Evolutionary conservation across 2,329 filamentous ascomycete species (phyloP), one percentile per base, ranked within the genome.

Genomic region (Colletotrichum sp.): DNA sequence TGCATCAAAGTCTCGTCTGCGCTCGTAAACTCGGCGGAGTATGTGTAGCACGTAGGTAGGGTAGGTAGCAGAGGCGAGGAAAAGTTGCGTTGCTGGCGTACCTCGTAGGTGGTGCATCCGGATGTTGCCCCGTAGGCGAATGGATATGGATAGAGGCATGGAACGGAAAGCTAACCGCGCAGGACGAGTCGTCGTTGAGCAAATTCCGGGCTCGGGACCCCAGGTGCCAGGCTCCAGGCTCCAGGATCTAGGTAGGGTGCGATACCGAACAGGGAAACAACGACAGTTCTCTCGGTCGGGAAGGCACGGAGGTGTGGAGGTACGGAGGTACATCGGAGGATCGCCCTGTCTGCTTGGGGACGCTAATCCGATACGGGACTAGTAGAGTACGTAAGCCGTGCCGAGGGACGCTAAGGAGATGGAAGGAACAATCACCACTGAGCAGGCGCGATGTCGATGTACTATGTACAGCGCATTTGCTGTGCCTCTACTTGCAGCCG

Each of bases 291-390:
- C 25, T 32, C 52, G 60, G 32, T 25, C 28, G 68, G 34, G 36
- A 30, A 32, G n/a, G 22, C 28, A 61, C 19, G 55, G 25, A 44
- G 61, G 15, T 72, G 69, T 68, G 69, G 55, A 68, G 57, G 36
- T 59, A 65, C 73, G 73, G 70, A 73, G 57, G 64, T 68, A 65
- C 70, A 72, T 68, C 69, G 69, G 73, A 72, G 63, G 69, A 72
- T 64, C 63, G 65, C 68, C 69, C 69, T 57, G 67, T 28, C 27
- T 30, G 36, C n/a, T 15, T 8, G 3, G 8, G 11, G 44, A 28
- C 16, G 9, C 61, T 68, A 72, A 13, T n/a, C 70, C 13, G 5
- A 7, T n/a, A 19, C 9, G 8, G 44, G 55, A 27, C 64, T 75
- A 65, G 72, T 2, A 11, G 1, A 30, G 22, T 60, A 74, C 72